Conservation (phyloP, 2,329 filamentous ascomycete genomes). For the Laburnicola sp. region DNA sequence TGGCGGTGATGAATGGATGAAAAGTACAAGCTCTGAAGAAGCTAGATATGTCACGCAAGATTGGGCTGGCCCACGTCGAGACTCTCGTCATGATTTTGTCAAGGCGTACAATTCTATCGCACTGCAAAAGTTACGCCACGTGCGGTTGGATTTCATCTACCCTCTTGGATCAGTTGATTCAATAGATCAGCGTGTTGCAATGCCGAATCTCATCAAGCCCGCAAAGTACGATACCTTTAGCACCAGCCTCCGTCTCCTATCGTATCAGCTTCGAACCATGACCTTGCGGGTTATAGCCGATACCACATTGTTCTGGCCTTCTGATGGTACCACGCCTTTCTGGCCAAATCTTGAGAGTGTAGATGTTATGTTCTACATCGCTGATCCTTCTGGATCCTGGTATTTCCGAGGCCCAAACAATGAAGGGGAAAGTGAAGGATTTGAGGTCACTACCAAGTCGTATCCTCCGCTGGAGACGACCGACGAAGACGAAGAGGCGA, state of each 20-base stretch:
- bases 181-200: too few relatives aligned
- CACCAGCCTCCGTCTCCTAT: slow-evolving; percentile 14
- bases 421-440: neutral
- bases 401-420: neutral
- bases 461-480: too few relatives aligned
- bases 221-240: slow-evolving; percentile 14
- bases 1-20: neutral
- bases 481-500: too few relatives aligned
- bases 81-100: slow-evolving; percentile 24
- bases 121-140: slow-evolving; percentile 13
- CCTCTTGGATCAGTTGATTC: neutral
- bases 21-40: neutral
- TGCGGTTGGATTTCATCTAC: slow-evolving; percentile 9
- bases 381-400: slow-evolving; percentile 2
- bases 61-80: slow-evolving; percentile 21
- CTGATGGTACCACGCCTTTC: neutral
- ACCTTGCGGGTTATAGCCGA: slow-evolving; percentile 15
- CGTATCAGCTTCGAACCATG: slow-evolving; percentile 13
- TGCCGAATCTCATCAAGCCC: neutral
- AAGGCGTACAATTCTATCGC: slow-evolving; percentile 13
- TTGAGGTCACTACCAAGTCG: too few relatives aligned
- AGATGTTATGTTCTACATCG: slow-evolving; percentile 1
- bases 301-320: slow-evolving; percentile 19
- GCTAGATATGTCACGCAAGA: slow-evolving; percentile 15
- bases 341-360: slow-evolving; percentile 6